Base-by-base conservation (phyloP, 176 grass and related monocot genomes). In the Tillandsia leiboldiana region DNA sequence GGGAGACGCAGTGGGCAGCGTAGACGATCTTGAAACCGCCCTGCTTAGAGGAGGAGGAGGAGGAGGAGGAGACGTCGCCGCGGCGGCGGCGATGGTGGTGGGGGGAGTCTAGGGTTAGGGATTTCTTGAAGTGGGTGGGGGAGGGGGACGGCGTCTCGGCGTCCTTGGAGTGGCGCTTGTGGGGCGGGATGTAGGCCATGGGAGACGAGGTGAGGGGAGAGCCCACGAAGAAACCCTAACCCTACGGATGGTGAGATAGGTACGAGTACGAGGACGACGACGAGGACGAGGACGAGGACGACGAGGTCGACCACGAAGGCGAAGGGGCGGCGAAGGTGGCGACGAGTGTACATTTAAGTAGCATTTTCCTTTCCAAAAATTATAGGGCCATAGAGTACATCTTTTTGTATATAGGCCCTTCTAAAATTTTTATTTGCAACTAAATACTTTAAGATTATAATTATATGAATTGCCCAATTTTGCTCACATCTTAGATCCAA, bases 121-220 rank as follows among this genome's bases (percentile, higher is more conserved):
- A 15, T 51, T 52, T 52, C 52, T 67, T 66, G 53, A 70, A 75
- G 73, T 61, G 56, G 66, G 51, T 59, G 1, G 80, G 73, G 50
- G 54, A 15, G 10, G 67, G 82, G 17, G 75, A 9, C 29, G 49
- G 48, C 8, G 42, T 78, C 29, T 76, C 69, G 70, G 53, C 47
- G 23, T 26, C 9, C 49, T 73, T 63, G 53, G 81, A 69, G 51
- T 57, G 75, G 52, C 81, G 81, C 70, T 64, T 78, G 63, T 84
- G 81, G 8, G 81, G 81, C 7, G 81, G 81, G 18, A 84, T 53
- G 65, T 79, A 84, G 17, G 81, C 69, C 81, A 84, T 84, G 17
- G 11, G 23, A 10, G 13, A 62, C 1, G 23, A 63, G 8, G 71
- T 48, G 52, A 17, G 53, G 48, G 33, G 3, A 42, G 33, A 4